Percentiles rank a stretch among this genome's conserved stretches.
These are phyloP conservation scores for Monilinia polystroma DNA, from an alignment of 2,329 filamentous ascomycete species.

Conservation along the genomic window DNA sequence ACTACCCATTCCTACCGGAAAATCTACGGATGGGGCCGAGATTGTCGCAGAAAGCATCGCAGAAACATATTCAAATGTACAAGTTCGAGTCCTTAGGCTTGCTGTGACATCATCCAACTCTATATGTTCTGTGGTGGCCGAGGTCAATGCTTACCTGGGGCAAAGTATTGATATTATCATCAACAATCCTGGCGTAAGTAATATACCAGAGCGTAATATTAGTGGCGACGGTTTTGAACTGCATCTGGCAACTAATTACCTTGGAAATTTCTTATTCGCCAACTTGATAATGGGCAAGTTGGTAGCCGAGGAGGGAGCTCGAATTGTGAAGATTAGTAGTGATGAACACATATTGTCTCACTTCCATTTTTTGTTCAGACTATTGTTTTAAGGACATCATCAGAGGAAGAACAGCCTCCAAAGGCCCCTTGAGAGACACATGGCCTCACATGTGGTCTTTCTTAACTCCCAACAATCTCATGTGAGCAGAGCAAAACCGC, in stretches of 20 bases:
- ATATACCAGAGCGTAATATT: conserved; percentile 12
- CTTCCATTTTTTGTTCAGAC: conserved; percentile 39
- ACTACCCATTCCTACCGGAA: conserved; percentile 14
- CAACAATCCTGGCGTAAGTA: conserved; percentile 10
- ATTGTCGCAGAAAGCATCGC: conserved; percentile 20
- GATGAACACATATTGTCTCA: conserved; percentile 41
- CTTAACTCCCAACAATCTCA: conserved; percentile 28
- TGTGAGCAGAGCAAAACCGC: conserved; percentile 36
- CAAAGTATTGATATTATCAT: conserved; percentile 35
- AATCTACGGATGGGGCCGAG: conserved; percentile 18
- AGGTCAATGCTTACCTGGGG: conserved; percentile 38
- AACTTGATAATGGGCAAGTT: conserved; percentile 26
- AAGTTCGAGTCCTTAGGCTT: conserved; percentile 20
- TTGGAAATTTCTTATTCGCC: conserved; percentile 30
- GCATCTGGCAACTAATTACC: conserved; percentile 28
- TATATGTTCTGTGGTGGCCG: conserved; percentile 43
- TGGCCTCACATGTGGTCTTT: neutral
- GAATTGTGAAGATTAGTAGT: conserved; percentile 35
- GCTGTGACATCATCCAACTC: conserved; percentile 39
- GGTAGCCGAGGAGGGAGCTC: conserved; percentile 9
- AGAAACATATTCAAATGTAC: conserved; percentile 11
- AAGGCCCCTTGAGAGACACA: neutral
- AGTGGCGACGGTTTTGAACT: conserved; percentile 26
- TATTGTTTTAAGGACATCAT: conserved; percentile 7
- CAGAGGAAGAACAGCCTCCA: neutral